Evolutionary conservation across 2,329 filamentous ascomycete species (phyloP).

Genomic region (Golovinomyces cichoracearum): DNA sequence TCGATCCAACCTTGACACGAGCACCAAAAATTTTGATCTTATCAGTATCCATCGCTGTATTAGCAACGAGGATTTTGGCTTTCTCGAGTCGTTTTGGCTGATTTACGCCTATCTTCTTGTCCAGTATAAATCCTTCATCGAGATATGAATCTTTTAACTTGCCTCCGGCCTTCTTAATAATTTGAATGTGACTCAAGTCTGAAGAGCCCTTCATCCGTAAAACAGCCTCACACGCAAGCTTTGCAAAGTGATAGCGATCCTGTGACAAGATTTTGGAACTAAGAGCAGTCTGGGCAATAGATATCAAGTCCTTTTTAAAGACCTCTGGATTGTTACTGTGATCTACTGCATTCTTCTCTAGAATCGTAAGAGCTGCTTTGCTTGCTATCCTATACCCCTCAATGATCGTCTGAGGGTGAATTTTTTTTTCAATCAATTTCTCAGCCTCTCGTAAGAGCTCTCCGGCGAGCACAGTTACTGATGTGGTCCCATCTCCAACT

Average conservation of each 20-base stretch:
- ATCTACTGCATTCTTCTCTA: constrained; percentile 67
- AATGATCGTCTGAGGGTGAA: constrained; percentile 97
- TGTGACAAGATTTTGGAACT: constrained; percentile 94
- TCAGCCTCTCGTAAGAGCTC: constrained; percentile 90
- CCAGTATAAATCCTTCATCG: constrained; percentile 91
- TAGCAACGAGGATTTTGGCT: constrained; percentile 91
- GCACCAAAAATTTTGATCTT: constrained; percentile 99
- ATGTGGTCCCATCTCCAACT: constrained; percentile 92
- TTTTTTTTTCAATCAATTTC: constrained; percentile 92
- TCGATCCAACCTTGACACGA: constrained; percentile 84
- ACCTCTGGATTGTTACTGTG: constrained; percentile 60
- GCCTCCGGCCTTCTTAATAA: constrained; percentile 97
- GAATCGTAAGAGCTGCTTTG: constrained; percentile 55
- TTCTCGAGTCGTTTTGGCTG: constrained; percentile 94
- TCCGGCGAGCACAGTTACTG: constrained; percentile 83
- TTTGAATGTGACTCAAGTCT: constrained; percentile 91
- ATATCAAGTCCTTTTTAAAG: constrained; percentile 69
- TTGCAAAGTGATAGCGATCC: constrained; percentile 74
- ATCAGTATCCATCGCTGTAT: constrained; percentile 98
- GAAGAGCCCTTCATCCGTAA: constrained; percentile 70
- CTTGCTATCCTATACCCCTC: constrained; percentile 97
- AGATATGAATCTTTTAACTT: constrained; percentile 95
- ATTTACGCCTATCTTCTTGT: constrained; percentile 98
- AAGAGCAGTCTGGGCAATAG: constrained; percentile 81
- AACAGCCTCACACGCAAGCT: constrained; percentile 74